These are phyloP conservation scores for Coemansia sp. DNA, from an alignment of 192 early-diverging fungal species.

Conservation along the genomic window DNA sequence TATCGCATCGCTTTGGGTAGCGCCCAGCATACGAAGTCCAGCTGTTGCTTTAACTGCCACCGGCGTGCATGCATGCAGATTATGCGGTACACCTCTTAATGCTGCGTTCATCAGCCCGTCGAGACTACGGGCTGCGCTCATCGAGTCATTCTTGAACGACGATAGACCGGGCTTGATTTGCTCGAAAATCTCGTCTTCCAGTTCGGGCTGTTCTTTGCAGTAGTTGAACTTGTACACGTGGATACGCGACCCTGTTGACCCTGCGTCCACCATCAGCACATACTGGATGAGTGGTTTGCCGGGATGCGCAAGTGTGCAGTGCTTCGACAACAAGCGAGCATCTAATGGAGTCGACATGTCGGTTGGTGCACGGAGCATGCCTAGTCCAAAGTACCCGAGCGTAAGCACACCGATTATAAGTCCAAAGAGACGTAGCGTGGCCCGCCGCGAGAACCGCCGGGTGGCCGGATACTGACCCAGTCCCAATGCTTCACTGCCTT, in stretches of 20 bases:
- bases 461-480: slow-evolving; percentile 46
- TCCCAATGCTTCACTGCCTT: slow-evolving; percentile 18
- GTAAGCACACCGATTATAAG: slow-evolving; percentile 12
- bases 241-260: slow-evolving; percentile 94
- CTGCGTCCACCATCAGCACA: slow-evolving; percentile 94
- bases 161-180: slow-evolving; percentile 86
- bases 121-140: slow-evolving; percentile 77
- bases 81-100: slow-evolving; percentile 67
- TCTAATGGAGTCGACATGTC: slow-evolving; percentile 7
- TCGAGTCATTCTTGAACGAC: slow-evolving; percentile 64
- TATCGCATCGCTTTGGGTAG: slow-evolving; percentile 69
- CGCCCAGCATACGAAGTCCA: slow-evolving; percentile 79
- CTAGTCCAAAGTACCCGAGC: slow-evolving; percentile 29
- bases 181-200: slow-evolving; percentile 90
- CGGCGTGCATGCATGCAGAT: slow-evolving; percentile 77
- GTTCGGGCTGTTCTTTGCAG: slow-evolving; percentile 76
- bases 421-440: slow-evolving; percentile 27
- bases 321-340: slow-evolving; percentile 54
- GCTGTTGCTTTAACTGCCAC: slow-evolving; percentile 96
- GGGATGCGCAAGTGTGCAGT: slow-evolving; percentile 63
- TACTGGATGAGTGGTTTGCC: slow-evolving; percentile 81
- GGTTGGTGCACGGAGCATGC: slow-evolving; percentile 4
- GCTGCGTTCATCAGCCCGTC: slow-evolving; percentile 77
- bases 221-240: slow-evolving; percentile 97
- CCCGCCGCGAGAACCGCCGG: slow-evolving; percentile 13